A percentile compares a stretch with the other conserved stretches of the same genome.
Conservation (phyloP, 148 eudicot genomes). For the Rhododendron williamsianum region DNA sequence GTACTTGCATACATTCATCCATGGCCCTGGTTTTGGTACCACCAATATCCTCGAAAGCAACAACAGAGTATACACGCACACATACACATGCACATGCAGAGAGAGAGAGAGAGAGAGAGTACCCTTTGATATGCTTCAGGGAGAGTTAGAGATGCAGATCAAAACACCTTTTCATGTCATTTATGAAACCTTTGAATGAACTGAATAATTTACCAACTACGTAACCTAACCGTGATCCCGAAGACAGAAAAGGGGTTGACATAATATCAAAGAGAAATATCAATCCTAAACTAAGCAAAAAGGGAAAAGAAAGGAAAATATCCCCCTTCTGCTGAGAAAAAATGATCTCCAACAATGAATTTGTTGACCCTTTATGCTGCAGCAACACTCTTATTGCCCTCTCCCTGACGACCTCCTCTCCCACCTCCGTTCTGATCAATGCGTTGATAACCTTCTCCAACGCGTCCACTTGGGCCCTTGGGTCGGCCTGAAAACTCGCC, state of each 20-base stretch:
- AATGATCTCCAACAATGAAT: neutral
- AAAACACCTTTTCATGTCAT: neutral
- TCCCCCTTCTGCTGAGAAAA: constrained; percentile 12
- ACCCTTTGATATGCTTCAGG: neutral
- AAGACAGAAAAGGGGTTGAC: neutral
- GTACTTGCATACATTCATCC: neutral
- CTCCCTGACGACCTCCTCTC: constrained; percentile 23
- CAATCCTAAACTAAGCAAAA: neutral
- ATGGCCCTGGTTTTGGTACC: neutral
- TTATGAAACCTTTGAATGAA: constrained; percentile 9
- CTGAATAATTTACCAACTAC: constrained; percentile 8
- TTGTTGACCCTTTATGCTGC: neutral
- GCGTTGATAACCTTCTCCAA: constrained; percentile 44
- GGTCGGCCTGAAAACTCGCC: constrained; percentile 33
- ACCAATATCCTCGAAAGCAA: neutral
- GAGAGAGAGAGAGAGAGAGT: too few relatives aligned
- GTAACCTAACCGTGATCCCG: neutral
- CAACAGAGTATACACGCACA: neutral
- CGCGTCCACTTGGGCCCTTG: constrained; percentile 24
- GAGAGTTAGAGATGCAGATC: neutral
- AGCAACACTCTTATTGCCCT: constrained; percentile 15
- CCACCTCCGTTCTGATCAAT: constrained; percentile 40
- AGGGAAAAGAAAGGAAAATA: neutral
- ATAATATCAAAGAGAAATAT: neutral
- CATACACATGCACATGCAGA: too few relatives aligned